Base-by-base conservation (phyloP, 306 rosid genomes). In the Acacia acuminata region DNA sequence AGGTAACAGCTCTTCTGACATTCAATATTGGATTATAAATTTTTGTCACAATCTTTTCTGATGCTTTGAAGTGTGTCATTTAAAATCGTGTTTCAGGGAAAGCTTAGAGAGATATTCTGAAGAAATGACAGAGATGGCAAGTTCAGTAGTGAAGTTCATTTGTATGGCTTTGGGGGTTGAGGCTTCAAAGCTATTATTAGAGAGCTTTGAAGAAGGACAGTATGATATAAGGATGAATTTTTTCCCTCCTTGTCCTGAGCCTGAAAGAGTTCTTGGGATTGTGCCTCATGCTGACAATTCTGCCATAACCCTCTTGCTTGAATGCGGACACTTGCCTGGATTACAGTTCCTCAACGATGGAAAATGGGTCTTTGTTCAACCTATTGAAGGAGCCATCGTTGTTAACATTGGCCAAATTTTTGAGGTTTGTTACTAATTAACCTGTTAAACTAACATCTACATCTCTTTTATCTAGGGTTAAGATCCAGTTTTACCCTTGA, bases 201-300 rank as follows among this genome's bases (percentile, higher is more conserved):
- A 84, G 27, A 77, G 85, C 78, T 88, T 76, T 71, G 4, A 19
- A 76, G 91, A 79, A 60, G 91, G 91, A 68, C 76, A 51, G 48
- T 86, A 73, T 74, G 55, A 84, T 19, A 72, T 82, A 60, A 77
- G 91, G 86, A 79, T 88, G 84, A 86, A 88, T 70, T 88, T 72
- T 78, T 88, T 79, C 73, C 91, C 91, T 7, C 82, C 89, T 1
- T 86, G 91, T 69, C 88, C 91, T 1, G 87, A 88, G 73, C 89
- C 91, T 38, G 87, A 84, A 69, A 77, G 80, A 55, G 89, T 88
- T 86, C 74, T 88, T 12, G 91, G 91, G 7, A 43, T 86, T 61
- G 32, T 68, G 77, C 85, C 91, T 15, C 91, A 88, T 73, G 88
- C 83, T 19, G 91, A 86, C 78, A 86, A 71, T 66, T 84, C 86